Evolutionary conservation across 1,284 basidiomycete species (phyloP), one percentile per base, ranked within the genome.

Genomic region (Pyrrhoderma noxium): DNA sequence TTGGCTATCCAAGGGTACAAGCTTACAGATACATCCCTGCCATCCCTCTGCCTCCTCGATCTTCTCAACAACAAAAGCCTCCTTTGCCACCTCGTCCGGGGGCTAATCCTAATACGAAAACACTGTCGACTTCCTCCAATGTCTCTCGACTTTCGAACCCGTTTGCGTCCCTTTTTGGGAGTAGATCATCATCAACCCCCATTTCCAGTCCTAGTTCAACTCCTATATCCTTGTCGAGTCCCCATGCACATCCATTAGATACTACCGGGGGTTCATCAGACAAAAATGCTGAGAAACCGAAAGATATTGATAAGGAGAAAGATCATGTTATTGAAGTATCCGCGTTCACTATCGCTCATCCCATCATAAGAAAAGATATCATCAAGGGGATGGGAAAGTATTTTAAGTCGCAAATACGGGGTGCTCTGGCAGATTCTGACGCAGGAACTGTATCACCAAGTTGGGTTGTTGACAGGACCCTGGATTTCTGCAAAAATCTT

Each of bases 11-110:
- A 31, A 31, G 27, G 27, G 27, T 31, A 31, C 27, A 31, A 11
- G 27, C 27, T 31, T 31, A 31, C 11, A 31, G 27, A 0, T 72
- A 81, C 48, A 70, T 74, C 0, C 59, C 77, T 0, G 67, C 72
- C 0, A 73, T 93, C 0, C 79, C 86, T 1, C 71, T 92, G 13
- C 88, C 87, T 1, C 80, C 83, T 0, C 76, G 79, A 16, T 67
- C 70, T 1, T 62, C 70, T 40, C 45, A 61, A 36, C 52, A 62
- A 3, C 54, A 64, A 4, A 82, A 81, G 59, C 84, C 80, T 0
- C 78, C 81, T 0, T 73, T 85, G 2, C 84, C 83, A 7, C 81
- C 83, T 3, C 77, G 82, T 9, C 73, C 73, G 0, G 62, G 61
- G 16, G 58, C 61, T 8, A 66, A 61, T 45, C 47, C 59, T 19